Evolutionary conservation across 495 filamentous ascomycete genomes (phyloP), one percentile per base, ranked within the genome.

Genomic region (Glutinoglossum americanum): DNA sequence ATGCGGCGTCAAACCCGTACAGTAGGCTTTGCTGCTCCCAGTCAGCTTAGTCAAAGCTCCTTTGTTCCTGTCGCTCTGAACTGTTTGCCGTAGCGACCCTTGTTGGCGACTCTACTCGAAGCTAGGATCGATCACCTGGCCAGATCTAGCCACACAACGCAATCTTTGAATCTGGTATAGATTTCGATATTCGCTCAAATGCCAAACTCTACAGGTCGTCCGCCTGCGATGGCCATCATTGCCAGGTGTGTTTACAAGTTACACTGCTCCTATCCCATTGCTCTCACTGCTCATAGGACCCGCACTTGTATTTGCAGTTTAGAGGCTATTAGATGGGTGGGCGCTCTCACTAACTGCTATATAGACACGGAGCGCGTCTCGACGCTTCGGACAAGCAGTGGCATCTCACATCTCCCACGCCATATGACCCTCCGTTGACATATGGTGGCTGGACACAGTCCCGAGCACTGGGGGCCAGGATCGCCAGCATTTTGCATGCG

Each of bases 381-480:
- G 92, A 99, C 67, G 85, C 86, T 48, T 87, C 88, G 60, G 88
- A 97, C 72, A 85, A 86, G 64, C 76, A 87, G 68, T 99, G 92
- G 92, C 89, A 96, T 70, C 74, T 95, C 13, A 82, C 85, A n/a
- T 94, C 93, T 4, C 83, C 89, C 3, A 90, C 85, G 3, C 93
- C 92, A 5, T 97, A 97, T 72, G 90, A 99, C 60, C 85, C 92
- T 47, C 92, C 93, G 45, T 76, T 99, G 51, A 95, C 89, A 17
- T 97, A 95, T 65, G 84, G 87, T 60, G 92, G 92, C 48, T 97
- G 89, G 89, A 77, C 78, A 21, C 90, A 96, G 65, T 80, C 83
- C 54, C 82, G 83, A 59, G 79, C 78, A 9, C 72, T 96, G 1
- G 92, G 92, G 3, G 71, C 75, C 19, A 80, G 88, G 41, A 94